Percentiles rank a stretch among this genome's conserved stretches.
These are phyloP conservation scores for Astragalus membranaceus DNA, from an alignment of 306 rosid genomes.

Conservation along the genomic window DNA sequence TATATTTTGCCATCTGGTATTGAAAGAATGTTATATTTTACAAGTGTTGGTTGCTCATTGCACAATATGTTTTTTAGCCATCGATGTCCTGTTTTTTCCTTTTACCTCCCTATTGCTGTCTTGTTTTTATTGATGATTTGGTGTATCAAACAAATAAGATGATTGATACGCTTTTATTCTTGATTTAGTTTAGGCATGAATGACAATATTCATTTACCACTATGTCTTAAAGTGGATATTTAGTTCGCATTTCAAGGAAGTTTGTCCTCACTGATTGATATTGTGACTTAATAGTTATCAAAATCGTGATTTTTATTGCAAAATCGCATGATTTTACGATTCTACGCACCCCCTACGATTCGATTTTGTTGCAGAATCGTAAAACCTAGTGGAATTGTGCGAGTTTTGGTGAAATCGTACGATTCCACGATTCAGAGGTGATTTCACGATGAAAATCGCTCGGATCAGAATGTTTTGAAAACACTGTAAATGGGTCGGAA, in stretches of 20 bases:
- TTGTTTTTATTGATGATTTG: neutral
- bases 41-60: neutral
- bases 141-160: neutral
- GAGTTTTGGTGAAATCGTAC: too few species aligned
- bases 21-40: slow-evolving; percentile 4
- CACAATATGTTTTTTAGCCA: neutral
- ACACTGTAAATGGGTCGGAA: too few species aligned
- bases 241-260: neutral
- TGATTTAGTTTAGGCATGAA: neutral
- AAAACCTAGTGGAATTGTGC: too few species aligned
- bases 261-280: neutral
- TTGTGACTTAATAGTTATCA: neutral
- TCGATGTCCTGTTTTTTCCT: neutral
- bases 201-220: neutral
- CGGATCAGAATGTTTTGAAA: too few species aligned
- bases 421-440: too few species aligned
- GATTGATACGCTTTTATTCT: neutral
- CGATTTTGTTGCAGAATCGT: too few species aligned
- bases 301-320: too few species aligned
- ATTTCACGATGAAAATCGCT: too few species aligned
- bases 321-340: too few species aligned
- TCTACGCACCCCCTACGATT: too few species aligned
- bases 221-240: neutral
- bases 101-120: neutral
- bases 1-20: neutral